These are phyloP conservation scores for Trichaptum fuscoviolaceum DNA, from an alignment of 768 basidiomycete genomes.

Conservation along the genomic window DNA sequence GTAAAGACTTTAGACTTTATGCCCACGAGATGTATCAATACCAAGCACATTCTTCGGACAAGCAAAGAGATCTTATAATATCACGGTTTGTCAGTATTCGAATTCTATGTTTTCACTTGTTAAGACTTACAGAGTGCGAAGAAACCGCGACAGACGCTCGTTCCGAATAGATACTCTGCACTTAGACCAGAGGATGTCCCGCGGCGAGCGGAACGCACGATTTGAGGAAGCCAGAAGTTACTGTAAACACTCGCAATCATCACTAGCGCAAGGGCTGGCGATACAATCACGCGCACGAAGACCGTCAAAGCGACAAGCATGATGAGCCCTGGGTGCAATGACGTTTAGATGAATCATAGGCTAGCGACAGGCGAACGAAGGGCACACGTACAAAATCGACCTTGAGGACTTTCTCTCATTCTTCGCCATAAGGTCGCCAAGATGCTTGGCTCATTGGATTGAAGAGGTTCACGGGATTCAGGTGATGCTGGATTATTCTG, in stretches of 20 bases:
- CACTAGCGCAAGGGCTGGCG: conserved; percentile 57
- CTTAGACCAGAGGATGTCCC: conserved; percentile 66
- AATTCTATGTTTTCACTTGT: background rate
- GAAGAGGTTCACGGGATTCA: background rate
- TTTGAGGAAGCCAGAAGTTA: conserved; percentile 82
- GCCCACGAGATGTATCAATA: conserved; percentile 65
- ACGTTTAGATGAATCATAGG: conserved; percentile 10
- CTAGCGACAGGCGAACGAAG: background rate
- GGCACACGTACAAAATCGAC: conserved; percentile 55
- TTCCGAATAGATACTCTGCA: conserved; percentile 71
- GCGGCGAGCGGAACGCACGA: conserved; percentile 66
- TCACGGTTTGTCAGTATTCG: conserved; percentile 9
- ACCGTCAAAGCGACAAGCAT: conserved; percentile 65
- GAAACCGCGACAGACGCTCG: conserved; percentile 63
- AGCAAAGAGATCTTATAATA: conserved; percentile 56
- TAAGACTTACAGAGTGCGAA: conserved; percentile 65
- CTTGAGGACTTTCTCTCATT: conserved; percentile 63
- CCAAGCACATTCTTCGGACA: conserved; percentile 88
- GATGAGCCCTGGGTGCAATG: conserved; percentile 46
- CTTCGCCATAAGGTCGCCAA: conserved; percentile 52
- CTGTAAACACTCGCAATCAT: conserved; percentile 70
- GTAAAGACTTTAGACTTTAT: conserved; percentile 4
- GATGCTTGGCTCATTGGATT: conserved; percentile 23
- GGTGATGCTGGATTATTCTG: background rate
- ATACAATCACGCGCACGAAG: conserved; percentile 69